Evolutionary conservation across 2,329 filamentous ascomycete genomes (phyloP).

Genomic region (Blastomyces parvus): DNA sequence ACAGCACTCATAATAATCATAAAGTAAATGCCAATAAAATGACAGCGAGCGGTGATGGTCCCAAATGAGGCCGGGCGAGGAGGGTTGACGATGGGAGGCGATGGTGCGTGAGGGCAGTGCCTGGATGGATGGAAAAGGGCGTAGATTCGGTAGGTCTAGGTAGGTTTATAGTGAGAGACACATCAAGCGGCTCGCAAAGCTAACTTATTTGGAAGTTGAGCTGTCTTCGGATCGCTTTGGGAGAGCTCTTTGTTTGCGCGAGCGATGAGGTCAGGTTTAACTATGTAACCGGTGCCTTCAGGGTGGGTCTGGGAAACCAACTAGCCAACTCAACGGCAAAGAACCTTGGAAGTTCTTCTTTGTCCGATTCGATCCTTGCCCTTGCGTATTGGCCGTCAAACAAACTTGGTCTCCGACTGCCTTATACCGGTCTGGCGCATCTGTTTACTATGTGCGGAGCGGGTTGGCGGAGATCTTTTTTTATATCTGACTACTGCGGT

Average conservation of each 20-base stretch:
- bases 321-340: background rate
- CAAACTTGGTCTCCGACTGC: background rate
- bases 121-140: background rate
- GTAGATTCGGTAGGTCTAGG: background rate
- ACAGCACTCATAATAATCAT: conserved; percentile 32
- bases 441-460: background rate
- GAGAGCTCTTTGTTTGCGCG: background rate
- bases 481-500: too few species aligned
- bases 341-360: background rate
- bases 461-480: too few species aligned
- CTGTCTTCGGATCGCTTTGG: background rate
- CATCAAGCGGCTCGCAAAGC: background rate
- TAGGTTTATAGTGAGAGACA: background rate
- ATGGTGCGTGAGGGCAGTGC: too few species aligned
- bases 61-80: background rate
- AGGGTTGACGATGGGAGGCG: background rate
- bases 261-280: background rate
- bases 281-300: too few species aligned
- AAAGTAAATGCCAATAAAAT: background rate
- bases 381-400: background rate
- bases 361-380: background rate
- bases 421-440: background rate
- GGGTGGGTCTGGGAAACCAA: background rate
- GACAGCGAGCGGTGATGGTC: background rate
- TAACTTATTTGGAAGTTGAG: too few species aligned